These are phyloP conservation scores for Sporothrix variecibatus DNA, from an alignment of 2,329 filamentous ascomycete genomes.

Conservation along the genomic window DNA sequence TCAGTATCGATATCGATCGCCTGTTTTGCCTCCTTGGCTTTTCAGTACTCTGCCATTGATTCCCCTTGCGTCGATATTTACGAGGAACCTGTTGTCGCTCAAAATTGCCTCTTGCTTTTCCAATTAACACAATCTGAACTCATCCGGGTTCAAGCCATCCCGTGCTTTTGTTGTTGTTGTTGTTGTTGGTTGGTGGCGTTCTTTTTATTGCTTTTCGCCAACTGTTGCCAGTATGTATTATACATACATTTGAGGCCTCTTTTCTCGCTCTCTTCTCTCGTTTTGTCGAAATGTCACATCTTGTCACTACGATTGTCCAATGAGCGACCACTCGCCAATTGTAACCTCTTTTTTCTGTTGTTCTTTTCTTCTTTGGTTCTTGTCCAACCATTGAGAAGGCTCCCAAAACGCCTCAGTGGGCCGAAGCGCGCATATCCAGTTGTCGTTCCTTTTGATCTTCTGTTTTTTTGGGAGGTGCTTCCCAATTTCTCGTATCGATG, in stretches of 20 bases:
- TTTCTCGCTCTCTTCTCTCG: neutral
- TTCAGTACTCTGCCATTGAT: neutral
- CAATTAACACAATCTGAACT: neutral
- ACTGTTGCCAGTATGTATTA: neutral
- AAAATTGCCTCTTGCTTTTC: neutral
- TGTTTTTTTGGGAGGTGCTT: neutral
- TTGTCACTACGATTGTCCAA: neutral
- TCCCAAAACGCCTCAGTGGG: neutral
- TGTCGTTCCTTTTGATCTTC: neutral
- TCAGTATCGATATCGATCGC: neutral
- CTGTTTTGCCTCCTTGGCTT: neutral
- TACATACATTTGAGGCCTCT: neutral
- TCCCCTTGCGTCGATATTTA: neutral
- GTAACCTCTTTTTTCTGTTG: neutral
- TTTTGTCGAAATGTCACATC: neutral
- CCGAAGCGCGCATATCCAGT: constrained; percentile 7
- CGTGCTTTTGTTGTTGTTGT: neutral
- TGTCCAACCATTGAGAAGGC: neutral
- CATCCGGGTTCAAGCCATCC: neutral
- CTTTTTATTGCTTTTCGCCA: neutral
- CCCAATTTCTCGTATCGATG: constrained; percentile 13
- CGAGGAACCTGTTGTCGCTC: neutral
- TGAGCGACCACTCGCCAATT: neutral
- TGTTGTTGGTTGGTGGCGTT: neutral
- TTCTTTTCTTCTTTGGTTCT: too few relatives aligned